Conservation (phyloP, 306 rosid species). For the Castanopsis chinensis region DNA sequence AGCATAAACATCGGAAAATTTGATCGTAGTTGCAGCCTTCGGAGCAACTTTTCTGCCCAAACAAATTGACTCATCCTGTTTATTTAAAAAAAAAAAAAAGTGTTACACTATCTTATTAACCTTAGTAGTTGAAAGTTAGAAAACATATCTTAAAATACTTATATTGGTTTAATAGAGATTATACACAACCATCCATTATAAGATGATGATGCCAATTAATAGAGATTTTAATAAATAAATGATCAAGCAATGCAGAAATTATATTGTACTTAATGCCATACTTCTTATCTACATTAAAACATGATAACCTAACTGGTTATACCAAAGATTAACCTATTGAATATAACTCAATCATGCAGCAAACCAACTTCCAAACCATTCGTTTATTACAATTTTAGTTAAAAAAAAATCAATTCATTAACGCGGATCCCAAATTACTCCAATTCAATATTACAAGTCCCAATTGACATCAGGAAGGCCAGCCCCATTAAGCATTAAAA, state of each 20-base stretch:
- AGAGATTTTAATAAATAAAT: background rate
- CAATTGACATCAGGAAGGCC: background rate
- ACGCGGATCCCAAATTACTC: background rate
- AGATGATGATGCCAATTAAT: background rate
- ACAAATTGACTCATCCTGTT: constrained; percentile 66
- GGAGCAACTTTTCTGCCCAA: constrained; percentile 54
- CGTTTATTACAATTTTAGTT: background rate
- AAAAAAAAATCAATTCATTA: background rate
- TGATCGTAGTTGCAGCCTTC: constrained; percentile 48
- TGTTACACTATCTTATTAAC: background rate
- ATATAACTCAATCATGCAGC: background rate
- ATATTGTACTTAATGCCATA: background rate
- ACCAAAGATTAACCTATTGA: background rate
- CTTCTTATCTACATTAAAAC: background rate
- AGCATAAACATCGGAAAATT: constrained; percentile 67
- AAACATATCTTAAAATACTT: background rate
- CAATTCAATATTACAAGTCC: background rate
- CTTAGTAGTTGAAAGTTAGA: constrained; percentile 7
- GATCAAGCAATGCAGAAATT: background rate
- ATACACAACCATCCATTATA: background rate
- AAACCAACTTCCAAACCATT: background rate
- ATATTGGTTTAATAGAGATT: background rate
- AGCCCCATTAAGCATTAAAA: background rate
- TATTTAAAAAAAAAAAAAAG: constrained; percentile 18
- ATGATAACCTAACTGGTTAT: background rate